Percentiles rank a stretch among this genome's conserved stretches.
Conservation (phyloP, 257 asterid species). For the Lycium ferocissimum region DNA sequence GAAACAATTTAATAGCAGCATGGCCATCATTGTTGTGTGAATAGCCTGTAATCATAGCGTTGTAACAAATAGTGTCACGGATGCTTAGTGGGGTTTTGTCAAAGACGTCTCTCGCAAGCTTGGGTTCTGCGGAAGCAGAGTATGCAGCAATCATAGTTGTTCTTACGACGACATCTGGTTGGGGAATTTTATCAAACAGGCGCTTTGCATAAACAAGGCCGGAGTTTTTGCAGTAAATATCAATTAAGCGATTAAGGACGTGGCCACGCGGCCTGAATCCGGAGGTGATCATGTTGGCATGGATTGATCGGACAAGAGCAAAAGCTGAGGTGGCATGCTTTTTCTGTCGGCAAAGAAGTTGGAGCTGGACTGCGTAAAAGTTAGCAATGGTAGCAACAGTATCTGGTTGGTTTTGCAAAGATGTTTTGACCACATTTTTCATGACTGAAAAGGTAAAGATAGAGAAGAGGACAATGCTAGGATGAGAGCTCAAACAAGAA, state of each 20-base stretch:
- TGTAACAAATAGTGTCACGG: slow-evolving; percentile 61
- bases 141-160: slow-evolving; percentile 67
- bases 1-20: slow-evolving; percentile 58
- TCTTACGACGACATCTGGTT: slow-evolving; percentile 69
- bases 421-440: slow-evolving; percentile 44
- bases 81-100: slow-evolving; percentile 51
- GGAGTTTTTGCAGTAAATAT: slow-evolving; percentile 55
- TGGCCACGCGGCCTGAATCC: slow-evolving; percentile 64
- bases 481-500: neutral
- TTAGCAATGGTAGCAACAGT: slow-evolving; percentile 44
- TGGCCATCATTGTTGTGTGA: slow-evolving; percentile 62
- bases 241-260: slow-evolving; percentile 65
- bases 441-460: slow-evolving; percentile 27
- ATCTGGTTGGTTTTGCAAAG: slow-evolving; percentile 35
- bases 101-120: slow-evolving; percentile 53
- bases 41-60: slow-evolving; percentile 70
- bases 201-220: slow-evolving; percentile 53
- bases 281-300: slow-evolving; percentile 62
- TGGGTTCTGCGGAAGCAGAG: slow-evolving; percentile 55
- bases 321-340: slow-evolving; percentile 42
- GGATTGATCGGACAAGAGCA: slow-evolving; percentile 52
- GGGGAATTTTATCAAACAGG: slow-evolving; percentile 70
- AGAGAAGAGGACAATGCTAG: neutral
- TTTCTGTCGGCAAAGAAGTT: slow-evolving; percentile 50
- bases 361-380: slow-evolving; percentile 56